Percentiles rank a stretch among this genome's conserved stretches.
Conservation (phyloP, 192 early-diverging fungal genomes). For the Podochytrium sp. region DNA sequence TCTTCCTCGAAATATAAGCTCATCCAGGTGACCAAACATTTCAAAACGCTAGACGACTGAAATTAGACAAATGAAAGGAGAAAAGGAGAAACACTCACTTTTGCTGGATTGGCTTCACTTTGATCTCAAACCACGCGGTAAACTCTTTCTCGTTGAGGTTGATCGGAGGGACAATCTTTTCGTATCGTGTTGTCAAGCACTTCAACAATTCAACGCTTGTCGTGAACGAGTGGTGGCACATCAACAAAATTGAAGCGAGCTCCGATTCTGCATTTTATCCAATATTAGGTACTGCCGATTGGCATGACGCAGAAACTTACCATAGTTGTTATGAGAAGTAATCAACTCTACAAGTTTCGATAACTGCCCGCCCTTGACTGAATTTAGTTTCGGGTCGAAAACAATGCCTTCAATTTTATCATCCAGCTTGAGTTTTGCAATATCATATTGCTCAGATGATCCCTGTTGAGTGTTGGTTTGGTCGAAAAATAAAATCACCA, state of each 20-base stretch:
- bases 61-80: not conserved
- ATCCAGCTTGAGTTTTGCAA: conserved; percentile 28
- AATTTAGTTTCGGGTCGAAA: conserved; percentile 27
- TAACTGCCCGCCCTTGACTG: conserved; percentile 48
- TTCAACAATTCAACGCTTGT: conserved; percentile 55
- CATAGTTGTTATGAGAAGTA: conserved; percentile 41
- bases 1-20: conserved; percentile 57
- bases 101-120: conserved; percentile 48
- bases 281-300: conserved; percentile 2
- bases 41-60: conserved; percentile 40
- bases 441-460: not conserved
- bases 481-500: not conserved
- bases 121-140: conserved; percentile 47
- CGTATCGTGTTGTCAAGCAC: conserved; percentile 45
- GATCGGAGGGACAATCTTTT: conserved; percentile 43
- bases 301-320: conserved; percentile 17
- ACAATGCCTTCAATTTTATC: conserved; percentile 44
- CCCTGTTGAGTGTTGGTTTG: too few relatives aligned
- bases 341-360: conserved; percentile 48
- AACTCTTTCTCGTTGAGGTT: conserved; percentile 46
- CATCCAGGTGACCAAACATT: conserved; percentile 47
- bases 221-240: conserved; percentile 65
- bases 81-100: conserved; percentile 23
- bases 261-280: conserved; percentile 41
- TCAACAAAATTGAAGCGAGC: conserved; percentile 39